Base-by-base conservation (phyloP, 2,329 filamentous ascomycete genomes). In the Didymella segeticola region DNA sequence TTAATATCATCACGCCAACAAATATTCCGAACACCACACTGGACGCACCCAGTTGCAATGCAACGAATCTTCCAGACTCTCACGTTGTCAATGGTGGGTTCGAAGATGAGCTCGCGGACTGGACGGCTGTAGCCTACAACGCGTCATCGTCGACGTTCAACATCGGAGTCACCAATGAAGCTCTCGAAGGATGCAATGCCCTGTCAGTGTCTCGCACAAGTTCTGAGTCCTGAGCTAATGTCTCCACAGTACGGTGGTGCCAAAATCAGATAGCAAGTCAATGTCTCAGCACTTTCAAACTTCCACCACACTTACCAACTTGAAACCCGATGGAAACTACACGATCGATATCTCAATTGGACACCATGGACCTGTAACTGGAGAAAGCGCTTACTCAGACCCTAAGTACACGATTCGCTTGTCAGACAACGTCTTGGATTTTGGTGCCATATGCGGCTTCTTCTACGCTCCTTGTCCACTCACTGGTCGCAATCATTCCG, bases 401-500 rank as follows among this genome's bases (percentile, higher is more conserved):
- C 48, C 48, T 1, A 45, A 52, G 9, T 52, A 52, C 15, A 41
- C 48, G 5, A 41, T 52, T 10, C 27, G 48, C 9, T 26, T 47
- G 1, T 26, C 34, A n/a, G 34, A 46, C n/a, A 22, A 12, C n/a
- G 12, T 39, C 12, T 15, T 52, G 11, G 42, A 11, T 6, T 25
- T 27, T 17, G 42, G 42, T n/a, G 26, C 22, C n/a, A 43, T 52
- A 9, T 52, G 48, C 36, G 48, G 48, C 12, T 52, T 52, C 20
- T 29, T 26, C 1, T 41, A 38, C 9, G 9, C 11, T 4, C 27
- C 42, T 2, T 52, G 48, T 15, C 34, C 48, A 11, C 27, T 46
- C 11, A 25, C 29, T 19, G 42, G 48, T 2, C 34, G 15, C 17
- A 45, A 41, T 17, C 19, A 30, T 17, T 52, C 48, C 1, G 17